A percentile compares a stretch with the other conserved stretches of the same genome.
Evolutionary conservation across 192 early-diverging fungal genomes (phyloP).

Genomic region (Linnemannia schmuckeri): DNA sequence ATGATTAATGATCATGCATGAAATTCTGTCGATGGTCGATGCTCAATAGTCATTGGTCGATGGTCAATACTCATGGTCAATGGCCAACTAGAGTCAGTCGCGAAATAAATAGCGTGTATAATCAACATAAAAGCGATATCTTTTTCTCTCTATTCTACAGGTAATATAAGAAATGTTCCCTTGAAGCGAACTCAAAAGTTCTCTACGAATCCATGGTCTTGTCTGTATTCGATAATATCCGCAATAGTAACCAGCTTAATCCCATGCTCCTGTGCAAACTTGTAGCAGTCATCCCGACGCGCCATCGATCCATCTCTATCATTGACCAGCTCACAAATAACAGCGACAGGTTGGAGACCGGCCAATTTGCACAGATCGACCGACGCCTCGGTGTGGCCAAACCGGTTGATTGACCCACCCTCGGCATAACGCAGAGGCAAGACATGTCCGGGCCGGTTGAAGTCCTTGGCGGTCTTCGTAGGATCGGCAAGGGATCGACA

Average conservation of each 20-base stretch:
- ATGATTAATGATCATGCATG: no score
- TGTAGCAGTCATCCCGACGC: slow-evolving; percentile 88
- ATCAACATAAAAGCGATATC: not conserved
- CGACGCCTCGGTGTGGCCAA: slow-evolving; percentile 96
- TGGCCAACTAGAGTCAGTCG: no score
- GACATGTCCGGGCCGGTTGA: slow-evolving; percentile 94
- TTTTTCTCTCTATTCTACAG: not conserved
- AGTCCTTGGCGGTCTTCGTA: slow-evolving; percentile 74
- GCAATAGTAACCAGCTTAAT: slow-evolving; percentile 92
- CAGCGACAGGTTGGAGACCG: slow-evolving; percentile 84
- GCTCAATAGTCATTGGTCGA: no score
- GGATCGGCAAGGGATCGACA: slow-evolving; percentile 83
- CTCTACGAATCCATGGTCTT: slow-evolving; percentile 58
- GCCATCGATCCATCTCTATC: slow-evolving; percentile 96
- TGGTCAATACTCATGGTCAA: no score
- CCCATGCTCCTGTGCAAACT: slow-evolving; percentile 85
- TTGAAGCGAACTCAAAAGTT: slow-evolving; percentile 18
- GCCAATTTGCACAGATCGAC: slow-evolving; percentile 91
- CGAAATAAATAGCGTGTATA: no score
- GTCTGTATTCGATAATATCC: slow-evolving; percentile 84
- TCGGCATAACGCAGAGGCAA: slow-evolving; percentile 89
- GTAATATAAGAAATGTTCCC: not conserved
- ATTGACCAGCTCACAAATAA: slow-evolving; percentile 93
- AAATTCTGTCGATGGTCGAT: no score
- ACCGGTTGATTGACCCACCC: slow-evolving; percentile 85